A percentile compares a stretch with the other conserved stretches of the same genome.
phyloP scores from a whole-genome alignment of 2,329 filamentous ascomycete species.

The Chrysoporthe puriensis region DNA sequence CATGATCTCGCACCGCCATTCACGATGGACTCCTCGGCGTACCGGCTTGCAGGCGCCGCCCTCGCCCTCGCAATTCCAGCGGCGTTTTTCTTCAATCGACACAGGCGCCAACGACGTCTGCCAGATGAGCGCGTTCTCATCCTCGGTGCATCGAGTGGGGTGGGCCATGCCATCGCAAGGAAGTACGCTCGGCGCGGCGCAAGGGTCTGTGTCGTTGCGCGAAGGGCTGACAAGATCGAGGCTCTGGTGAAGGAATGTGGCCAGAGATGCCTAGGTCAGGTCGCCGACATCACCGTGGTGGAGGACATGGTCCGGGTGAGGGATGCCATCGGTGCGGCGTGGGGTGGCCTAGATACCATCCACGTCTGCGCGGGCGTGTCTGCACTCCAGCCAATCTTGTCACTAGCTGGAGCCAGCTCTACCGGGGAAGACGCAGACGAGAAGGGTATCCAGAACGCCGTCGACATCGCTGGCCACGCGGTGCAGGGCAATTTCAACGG shows the following conservation, averaged over 20 bases:
- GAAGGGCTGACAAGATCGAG: conserved; percentile 35
- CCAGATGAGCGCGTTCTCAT: conserved; percentile 37
- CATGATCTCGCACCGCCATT: not conserved
- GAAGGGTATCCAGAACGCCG: conserved; percentile 33
- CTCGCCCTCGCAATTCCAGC: conserved; percentile 23
- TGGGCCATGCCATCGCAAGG: conserved; percentile 36
- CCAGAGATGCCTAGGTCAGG: conserved; percentile 34
- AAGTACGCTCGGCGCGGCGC: conserved; percentile 38
- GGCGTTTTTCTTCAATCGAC: not conserved
- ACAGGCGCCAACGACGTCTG: conserved; percentile 8
- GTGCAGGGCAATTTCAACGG: conserved; percentile 39
- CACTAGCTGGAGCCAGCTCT: conserved; percentile 31
- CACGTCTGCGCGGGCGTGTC: conserved; percentile 40
- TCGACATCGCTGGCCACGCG: conserved; percentile 33
- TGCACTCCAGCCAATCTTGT: conserved; percentile 40
- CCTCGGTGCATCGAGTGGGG: conserved; percentile 40
- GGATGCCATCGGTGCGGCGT: conserved; percentile 32
- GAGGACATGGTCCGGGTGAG: conserved; percentile 37
- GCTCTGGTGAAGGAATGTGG: conserved; percentile 36
- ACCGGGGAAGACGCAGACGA: conserved; percentile 31
- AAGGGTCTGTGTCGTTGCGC: conserved; percentile 37
- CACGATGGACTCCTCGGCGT: conserved; percentile 2
- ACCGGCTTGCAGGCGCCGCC: conserved; percentile 6
- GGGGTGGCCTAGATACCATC: conserved; percentile 39
- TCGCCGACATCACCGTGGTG: conserved; percentile 35